phyloP scores from a whole-genome alignment of 176 grass and related monocot species.

The Zea luxurians region DNA sequence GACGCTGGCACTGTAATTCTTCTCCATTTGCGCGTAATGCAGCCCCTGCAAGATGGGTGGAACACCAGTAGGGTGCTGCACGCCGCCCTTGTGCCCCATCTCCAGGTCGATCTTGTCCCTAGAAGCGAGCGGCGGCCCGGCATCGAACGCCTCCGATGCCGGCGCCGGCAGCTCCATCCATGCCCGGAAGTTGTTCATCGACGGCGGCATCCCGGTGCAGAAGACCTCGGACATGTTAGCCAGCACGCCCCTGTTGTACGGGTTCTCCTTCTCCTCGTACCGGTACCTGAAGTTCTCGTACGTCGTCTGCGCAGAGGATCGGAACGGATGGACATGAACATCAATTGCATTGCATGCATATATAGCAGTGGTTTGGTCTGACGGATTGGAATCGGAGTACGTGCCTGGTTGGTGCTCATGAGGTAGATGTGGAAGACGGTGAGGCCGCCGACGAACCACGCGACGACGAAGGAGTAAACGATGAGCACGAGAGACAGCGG shows the following conservation, averaged over 20 bases:
- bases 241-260: conserved; percentile 60
- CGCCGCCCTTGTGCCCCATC: conserved; percentile 41
- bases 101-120: conserved; percentile 53
- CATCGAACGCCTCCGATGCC: neutral
- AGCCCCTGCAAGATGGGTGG: conserved; percentile 61
- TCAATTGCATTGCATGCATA: neutral
- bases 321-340: neutral
- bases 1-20: neutral
- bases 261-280: conserved; percentile 95
- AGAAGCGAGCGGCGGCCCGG: conserved; percentile 17
- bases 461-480: conserved; percentile 69
- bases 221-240: conserved; percentile 72
- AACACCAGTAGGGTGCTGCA: conserved; percentile 27
- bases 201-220: conserved; percentile 60
- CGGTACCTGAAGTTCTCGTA: conserved; percentile 97
- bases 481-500: conserved; percentile 71
- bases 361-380: too few species aligned
- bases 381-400: too few species aligned
- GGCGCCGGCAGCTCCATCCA: conserved; percentile 42
- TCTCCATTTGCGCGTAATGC: conserved; percentile 55
- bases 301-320: conserved; percentile 56
- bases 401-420: conserved; percentile 83
- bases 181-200: conserved; percentile 70
- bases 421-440: conserved; percentile 87
- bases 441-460: conserved; percentile 94